These are phyloP conservation scores for Pseudozyma pruni DNA, from an alignment of 1,284 basidiomycete genomes.

Conservation along the genomic window DNA sequence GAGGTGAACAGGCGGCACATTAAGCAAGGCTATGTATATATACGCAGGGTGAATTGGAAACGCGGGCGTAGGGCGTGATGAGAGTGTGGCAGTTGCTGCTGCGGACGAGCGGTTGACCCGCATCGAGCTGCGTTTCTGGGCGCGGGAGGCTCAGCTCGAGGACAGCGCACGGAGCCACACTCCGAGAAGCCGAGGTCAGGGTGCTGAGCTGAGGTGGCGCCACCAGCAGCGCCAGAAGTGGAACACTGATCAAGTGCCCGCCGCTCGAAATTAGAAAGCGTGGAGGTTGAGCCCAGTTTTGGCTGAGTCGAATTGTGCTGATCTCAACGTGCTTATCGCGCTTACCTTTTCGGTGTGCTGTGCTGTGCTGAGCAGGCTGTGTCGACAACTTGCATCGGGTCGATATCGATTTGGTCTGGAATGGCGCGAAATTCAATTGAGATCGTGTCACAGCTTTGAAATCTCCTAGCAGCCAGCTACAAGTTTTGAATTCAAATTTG, in stretches of 20 bases:
- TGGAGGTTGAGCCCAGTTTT: conserved; percentile 5
- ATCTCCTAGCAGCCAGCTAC: too few relatives aligned
- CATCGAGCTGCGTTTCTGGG: not conserved
- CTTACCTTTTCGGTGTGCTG: conserved; percentile 1
- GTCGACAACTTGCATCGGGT: not conserved
- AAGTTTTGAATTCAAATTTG: too few relatives aligned
- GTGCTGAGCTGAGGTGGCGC: conserved; percentile 11
- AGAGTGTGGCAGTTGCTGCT: conserved; percentile 7
- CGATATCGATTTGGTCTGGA: not conserved
- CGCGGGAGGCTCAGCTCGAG: not conserved
- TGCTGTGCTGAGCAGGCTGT: conserved; percentile 5
- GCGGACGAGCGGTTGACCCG: conserved; percentile 6
- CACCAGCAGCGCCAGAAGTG: not conserved
- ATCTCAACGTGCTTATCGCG: conserved; percentile 2
- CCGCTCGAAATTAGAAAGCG: too few relatives aligned
- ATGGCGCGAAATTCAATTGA: conserved; percentile 1
- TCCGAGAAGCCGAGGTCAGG: conserved; percentile 3
- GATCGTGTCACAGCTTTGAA: not conserved
- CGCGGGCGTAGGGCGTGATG: conserved; percentile 2
- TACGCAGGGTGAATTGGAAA: conserved; percentile 1
- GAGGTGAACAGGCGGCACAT: not conserved
- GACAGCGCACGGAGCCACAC: conserved; percentile 17
- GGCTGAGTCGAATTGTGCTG: conserved; percentile 23
- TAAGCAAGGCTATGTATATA: conserved; percentile 31
- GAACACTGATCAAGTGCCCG: conserved; percentile 17